Evolutionary conservation across 306 rosid genomes (phyloP), one percentile per base, ranked within the genome.

Genomic region (Hylodesmum podocarpum): DNA sequence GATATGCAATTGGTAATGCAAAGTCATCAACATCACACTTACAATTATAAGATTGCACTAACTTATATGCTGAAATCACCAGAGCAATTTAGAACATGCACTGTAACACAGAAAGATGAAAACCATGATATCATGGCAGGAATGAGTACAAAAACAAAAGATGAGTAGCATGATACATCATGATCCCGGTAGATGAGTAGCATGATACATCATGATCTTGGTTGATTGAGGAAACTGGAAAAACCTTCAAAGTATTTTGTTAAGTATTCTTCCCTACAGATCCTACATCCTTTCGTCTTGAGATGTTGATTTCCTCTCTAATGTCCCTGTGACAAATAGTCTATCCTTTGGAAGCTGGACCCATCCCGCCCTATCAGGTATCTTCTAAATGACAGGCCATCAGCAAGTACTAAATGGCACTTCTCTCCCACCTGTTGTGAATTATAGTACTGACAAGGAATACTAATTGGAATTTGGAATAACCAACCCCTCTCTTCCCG

Each of bases 231-330:
- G 36, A 53, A 54, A 76, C 64, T 27, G n/a, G 51, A 4, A 63
- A 46, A 64, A 63, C 49, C 49, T 63, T 14, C 31, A 14, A 18
- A 25, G 15, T 15, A 47, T 63, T 47, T 53, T 25, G 31, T 43
- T 46, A 66, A n/a, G 37, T 49, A 66, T 53, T 55, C 59, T 46
- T 76, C 19, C 27, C 16, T 65, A 68, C 3, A n/a, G 16, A 50
- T 25, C 61, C 50, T 39, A 59, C 36, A 55, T 36, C 34, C 57
- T 27, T 54, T 44, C 12, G 16, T 37, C 65, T 50, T 16, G 24
- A 50, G 73, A 49, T 76, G 39, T 44, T 64, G 73, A 76, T 14
- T 55, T 72, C 66, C 66, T 8, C 77, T 14, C 66, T 55, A 72
- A 12, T 53, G 34, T 14, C 50, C 51, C 49, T 37, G 11, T 16